Evolutionary conservation across 345 rosid species (phyloP).

Genomic region (Cardiospermum halicacabum): DNA sequence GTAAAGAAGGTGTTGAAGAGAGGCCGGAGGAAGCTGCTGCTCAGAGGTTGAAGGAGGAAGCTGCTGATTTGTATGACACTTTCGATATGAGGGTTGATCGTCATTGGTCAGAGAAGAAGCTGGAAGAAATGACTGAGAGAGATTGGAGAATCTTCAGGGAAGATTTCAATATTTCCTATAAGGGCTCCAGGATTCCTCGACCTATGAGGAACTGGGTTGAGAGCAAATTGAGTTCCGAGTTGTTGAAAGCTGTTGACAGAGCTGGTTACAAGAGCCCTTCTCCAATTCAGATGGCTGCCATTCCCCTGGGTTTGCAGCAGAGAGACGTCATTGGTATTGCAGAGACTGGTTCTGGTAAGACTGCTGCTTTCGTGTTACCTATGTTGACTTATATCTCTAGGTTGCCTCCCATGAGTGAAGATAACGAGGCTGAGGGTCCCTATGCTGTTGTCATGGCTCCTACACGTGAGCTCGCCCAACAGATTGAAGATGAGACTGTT

Average conservation of each 20-base stretch:
- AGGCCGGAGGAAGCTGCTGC: constrained; percentile 87
- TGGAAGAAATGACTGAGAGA: constrained; percentile 90
- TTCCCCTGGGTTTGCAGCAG: constrained; percentile 86
- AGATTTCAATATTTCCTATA: constrained; percentile 84
- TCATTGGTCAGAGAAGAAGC: constrained; percentile 89
- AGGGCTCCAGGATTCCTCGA: constrained; percentile 87
- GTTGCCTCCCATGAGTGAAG: constrained; percentile 73
- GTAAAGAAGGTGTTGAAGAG: constrained; percentile 78
- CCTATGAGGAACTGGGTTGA: constrained; percentile 96
- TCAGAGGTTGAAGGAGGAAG: constrained; percentile 63
- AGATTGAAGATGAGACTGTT: constrained; percentile 89
- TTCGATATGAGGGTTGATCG: constrained; percentile 93
- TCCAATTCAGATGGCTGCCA: constrained; percentile 92
- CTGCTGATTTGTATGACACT: constrained; percentile 82
- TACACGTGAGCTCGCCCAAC: constrained; percentile 88
- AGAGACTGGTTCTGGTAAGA: constrained; percentile 97
- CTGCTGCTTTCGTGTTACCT: constrained; percentile 94
- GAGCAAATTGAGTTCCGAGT: constrained; percentile 65
- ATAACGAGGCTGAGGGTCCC: constrained; percentile 91
- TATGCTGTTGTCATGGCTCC: constrained; percentile 96
- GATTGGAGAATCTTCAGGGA: constrained; percentile 97
- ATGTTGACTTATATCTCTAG: constrained; percentile 89
- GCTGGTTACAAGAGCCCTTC: constrained; percentile 87
- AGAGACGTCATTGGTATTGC: constrained; percentile 95
- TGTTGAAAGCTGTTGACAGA: constrained; percentile 81